Evolutionary conservation across 1,139 yeast species (phyloP).

Genomic region (Hanseniaspora uvarum): DNA sequence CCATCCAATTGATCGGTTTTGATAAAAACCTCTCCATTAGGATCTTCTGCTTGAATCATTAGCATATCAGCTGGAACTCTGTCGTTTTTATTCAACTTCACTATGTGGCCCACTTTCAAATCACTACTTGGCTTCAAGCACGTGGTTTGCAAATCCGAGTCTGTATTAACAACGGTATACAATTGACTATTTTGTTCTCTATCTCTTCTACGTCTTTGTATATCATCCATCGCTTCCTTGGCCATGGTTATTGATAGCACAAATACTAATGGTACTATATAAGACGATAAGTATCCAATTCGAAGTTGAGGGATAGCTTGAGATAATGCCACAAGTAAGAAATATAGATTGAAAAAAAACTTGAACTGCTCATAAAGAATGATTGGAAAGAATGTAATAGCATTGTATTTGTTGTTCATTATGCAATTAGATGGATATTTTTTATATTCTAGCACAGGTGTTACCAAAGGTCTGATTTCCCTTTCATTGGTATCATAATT

Average conservation of each 20-base stretch:
- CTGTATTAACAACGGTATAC: conserved; percentile 56
- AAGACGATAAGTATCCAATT: conserved; percentile 87
- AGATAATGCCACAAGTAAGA: conserved; percentile 82
- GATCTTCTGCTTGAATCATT: conserved; percentile 71
- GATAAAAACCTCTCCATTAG: conserved; percentile 79
- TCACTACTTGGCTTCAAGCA: conserved; percentile 47
- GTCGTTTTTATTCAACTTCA: conserved; percentile 68
- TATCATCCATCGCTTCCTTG: conserved; percentile 91
- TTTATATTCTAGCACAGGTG: conserved; percentile 30
- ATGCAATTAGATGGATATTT: conserved; percentile 67
- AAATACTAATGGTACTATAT: conserved; percentile 86
- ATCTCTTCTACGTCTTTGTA: conserved; percentile 81
- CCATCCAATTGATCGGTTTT: conserved; percentile 98
- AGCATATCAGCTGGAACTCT: conserved; percentile 91
- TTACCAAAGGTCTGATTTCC: conserved; percentile 36
- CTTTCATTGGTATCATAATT: conserved; percentile 30
- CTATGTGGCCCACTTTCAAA: conserved; percentile 76
- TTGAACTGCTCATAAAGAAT: conserved; percentile 91
- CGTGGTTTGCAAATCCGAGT: conserved; percentile 25
- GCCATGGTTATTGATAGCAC: conserved; percentile 87
- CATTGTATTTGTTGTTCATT: conserved; percentile 89
- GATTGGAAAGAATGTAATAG: conserved; percentile 76
- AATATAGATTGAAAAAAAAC: conserved; percentile 88
- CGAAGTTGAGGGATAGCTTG: conserved; percentile 86
- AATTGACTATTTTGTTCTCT: conserved; percentile 75